Evolutionary conservation across 75 land plant species (phyloP).

Genomic region (Sequoia sempervirens): DNA sequence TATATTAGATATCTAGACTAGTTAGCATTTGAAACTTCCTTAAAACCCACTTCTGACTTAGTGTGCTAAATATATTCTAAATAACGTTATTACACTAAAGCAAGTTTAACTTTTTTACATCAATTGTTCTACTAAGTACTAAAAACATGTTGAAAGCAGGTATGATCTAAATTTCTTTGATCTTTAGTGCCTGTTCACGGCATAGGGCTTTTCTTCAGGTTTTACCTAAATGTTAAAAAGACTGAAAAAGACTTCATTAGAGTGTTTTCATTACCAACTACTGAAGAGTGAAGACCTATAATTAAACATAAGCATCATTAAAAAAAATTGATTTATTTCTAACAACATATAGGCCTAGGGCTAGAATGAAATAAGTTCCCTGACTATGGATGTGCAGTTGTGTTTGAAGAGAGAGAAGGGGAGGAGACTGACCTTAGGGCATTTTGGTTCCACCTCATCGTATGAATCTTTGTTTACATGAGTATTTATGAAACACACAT

Average conservation of each 20-base stretch:
- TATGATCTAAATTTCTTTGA: no score
- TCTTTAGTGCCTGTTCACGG: no score
- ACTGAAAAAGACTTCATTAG: not conserved
- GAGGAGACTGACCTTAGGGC: conserved; percentile 60
- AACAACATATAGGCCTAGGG: not conserved
- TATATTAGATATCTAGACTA: no score
- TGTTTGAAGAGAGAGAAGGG: not conserved
- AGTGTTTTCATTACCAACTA: not conserved
- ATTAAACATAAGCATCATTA: not conserved
- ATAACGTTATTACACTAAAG: no score
- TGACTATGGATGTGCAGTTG: not conserved
- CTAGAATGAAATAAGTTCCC: not conserved
- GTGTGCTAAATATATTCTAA: no score
- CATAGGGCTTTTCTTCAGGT: no score
- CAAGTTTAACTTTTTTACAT: no score
- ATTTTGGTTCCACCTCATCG: conserved; percentile 40
- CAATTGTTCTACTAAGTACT: no score
- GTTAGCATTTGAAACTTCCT: no score
- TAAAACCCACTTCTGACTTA: no score
- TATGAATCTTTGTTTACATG: conserved; percentile 8
- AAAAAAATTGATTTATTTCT: not conserved
- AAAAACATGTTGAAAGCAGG: no score
- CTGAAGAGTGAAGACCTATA: not conserved
- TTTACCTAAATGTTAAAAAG: no score
- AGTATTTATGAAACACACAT: conserved; percentile 28